Conservation (phyloP, 176 grass and related monocot genomes). For the Avena sativa region DNA sequence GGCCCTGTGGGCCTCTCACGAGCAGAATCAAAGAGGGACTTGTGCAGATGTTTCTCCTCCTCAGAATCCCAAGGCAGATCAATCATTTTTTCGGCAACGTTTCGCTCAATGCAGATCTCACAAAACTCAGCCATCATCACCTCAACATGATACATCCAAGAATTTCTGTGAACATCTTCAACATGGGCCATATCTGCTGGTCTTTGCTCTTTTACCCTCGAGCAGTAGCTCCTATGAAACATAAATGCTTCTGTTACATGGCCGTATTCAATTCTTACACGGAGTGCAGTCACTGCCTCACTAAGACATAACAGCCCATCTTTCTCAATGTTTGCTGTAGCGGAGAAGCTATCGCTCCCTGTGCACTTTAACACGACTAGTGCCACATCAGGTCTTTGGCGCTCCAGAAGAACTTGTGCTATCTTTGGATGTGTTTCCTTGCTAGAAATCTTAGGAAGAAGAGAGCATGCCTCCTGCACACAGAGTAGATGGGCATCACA, state of each 20-base stretch:
- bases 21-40: constrained; percentile 75
- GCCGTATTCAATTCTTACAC: constrained; percentile 84
- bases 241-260: constrained; percentile 95
- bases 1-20: constrained; percentile 60
- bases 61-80: constrained; percentile 88
- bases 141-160: constrained; percentile 70
- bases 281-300: constrained; percentile 74
- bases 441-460: constrained; percentile 78
- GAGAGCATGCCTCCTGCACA: constrained; percentile 74
- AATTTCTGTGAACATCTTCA: constrained; percentile 41
- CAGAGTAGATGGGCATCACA: constrained; percentile 27
- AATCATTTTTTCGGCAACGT: constrained; percentile 81
- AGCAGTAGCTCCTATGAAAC: constrained; percentile 72
- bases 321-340: constrained; percentile 52
- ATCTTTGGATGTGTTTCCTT: constrained; percentile 91
- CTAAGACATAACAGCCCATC: constrained; percentile 57
- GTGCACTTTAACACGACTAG: constrained; percentile 71
- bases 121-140: constrained; percentile 78
- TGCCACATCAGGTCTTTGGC: constrained; percentile 74
- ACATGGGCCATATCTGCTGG: constrained; percentile 40
- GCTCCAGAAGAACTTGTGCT: constrained; percentile 88
- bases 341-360: constrained; percentile 57
- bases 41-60: constrained; percentile 89
- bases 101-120: constrained; percentile 70
- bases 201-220: constrained; percentile 66